Percentiles rank a stretch among this genome's conserved stretches.
Conservation (phyloP, 306 rosid genomes). For the Arachis hypogaea region DNA sequence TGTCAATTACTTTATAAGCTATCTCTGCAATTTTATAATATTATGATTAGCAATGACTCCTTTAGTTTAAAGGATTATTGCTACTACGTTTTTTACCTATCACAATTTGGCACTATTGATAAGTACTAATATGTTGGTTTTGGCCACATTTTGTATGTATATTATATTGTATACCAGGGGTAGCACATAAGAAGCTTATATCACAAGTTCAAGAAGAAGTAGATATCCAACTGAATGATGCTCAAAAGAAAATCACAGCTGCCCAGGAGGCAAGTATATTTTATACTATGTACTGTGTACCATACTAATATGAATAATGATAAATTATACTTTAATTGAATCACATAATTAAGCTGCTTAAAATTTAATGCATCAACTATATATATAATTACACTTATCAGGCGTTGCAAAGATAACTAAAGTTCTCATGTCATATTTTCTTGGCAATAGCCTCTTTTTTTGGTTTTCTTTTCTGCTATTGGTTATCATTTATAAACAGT, state of each 20-base stretch:
- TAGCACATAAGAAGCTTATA: conserved; percentile 71
- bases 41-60: conserved; percentile 8
- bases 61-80: background rate
- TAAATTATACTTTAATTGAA: conserved; percentile 33
- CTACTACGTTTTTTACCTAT: conserved; percentile 18
- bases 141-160: conserved; percentile 26
- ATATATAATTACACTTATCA: conserved; percentile 4
- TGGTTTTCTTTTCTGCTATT: background rate
- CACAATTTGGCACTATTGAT: conserved; percentile 21
- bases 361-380: conserved; percentile 9
- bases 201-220: conserved; percentile 75
- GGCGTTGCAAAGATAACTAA: conserved; percentile 17
- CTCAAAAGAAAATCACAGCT: conserved; percentile 68
- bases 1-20: background rate
- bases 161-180: conserved; percentile 56
- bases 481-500: conserved; percentile 1
- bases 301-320: background rate
- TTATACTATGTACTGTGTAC: conserved; percentile 10
- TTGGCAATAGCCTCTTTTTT: conserved; percentile 2
- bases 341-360: conserved; percentile 3
- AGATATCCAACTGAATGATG: conserved; percentile 66
- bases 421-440: conserved; percentile 24
- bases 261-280: conserved; percentile 70
- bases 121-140: conserved; percentile 14
- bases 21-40: background rate